Percentiles rank a stretch among this genome's conserved stretches.
Conservation (phyloP, 768 basidiomycete species). For the Naganishia onofrii region DNA sequence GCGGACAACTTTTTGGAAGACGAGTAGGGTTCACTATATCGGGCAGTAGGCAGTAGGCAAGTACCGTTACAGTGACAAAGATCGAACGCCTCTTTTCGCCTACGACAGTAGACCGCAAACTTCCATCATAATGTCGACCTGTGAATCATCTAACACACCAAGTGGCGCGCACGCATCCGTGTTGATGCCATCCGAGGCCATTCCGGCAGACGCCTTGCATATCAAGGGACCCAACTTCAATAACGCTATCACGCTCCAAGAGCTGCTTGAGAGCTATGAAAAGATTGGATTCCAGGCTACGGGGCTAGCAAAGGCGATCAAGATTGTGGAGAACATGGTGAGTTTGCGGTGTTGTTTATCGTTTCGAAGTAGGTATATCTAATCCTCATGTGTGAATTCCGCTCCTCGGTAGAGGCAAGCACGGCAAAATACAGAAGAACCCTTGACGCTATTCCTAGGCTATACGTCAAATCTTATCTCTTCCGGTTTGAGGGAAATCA, state of each 20-base stretch:
- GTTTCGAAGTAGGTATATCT: no score
- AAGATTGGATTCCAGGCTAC: conserved; percentile 97
- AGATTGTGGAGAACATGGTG: conserved; percentile 92
- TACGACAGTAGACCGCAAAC: no score
- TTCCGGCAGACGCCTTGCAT: conserved; percentile 44
- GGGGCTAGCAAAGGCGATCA: conserved; percentile 79
- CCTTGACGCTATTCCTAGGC: conserved; percentile 85
- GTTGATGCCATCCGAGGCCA: conserved; percentile 43
- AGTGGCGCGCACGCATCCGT: conserved; percentile 45
- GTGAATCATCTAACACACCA: conserved; percentile 9
- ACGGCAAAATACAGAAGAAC: conserved; percentile 69
- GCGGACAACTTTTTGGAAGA: no score
- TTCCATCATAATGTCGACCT: no score
- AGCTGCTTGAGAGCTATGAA: conserved; percentile 74
- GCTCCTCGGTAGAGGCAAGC: conserved; percentile 71
- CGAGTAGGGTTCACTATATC: no score
- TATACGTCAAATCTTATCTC: conserved; percentile 99
- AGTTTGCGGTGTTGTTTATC: conserved; percentile 32
- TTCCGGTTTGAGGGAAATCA: conserved; percentile 89
- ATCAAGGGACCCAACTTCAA: conserved; percentile 89
- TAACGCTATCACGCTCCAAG: conserved; percentile 62
- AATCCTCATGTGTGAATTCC: not conserved
- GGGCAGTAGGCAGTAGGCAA: no score
- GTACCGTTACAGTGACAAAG: no score
- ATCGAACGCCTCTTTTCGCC: no score